A percentile compares a stretch with the other conserved stretches of the same genome.
phyloP scores from a whole-genome alignment of 1,139 yeast species.

The Magnusiomyces tetraspermus region DNA sequence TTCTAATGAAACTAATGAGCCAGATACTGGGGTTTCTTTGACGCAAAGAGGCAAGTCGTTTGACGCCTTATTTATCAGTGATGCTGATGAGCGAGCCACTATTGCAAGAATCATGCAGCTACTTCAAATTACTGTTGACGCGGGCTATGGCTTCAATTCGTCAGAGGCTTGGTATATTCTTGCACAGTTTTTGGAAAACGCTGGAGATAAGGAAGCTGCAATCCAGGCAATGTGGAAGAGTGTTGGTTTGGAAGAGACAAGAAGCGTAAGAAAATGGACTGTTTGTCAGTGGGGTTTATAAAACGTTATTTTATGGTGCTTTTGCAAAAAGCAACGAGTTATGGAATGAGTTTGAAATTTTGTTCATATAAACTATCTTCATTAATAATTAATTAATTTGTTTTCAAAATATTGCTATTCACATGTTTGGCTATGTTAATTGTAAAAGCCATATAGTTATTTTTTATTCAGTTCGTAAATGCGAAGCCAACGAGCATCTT shows the following conservation, averaged over 20 bases:
- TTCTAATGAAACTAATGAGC: not conserved
- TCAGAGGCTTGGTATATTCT: conserved; percentile 71
- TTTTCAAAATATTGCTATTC: no score
- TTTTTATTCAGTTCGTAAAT: no score
- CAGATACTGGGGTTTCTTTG: not conserved
- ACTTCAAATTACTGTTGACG: conserved; percentile 50
- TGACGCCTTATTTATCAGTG: not conserved
- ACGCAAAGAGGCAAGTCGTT: not conserved
- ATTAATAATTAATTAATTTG: no score
- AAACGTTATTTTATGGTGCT: not conserved
- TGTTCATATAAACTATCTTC: no score
- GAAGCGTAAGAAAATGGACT: conserved; percentile 48
- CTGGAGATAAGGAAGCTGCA: conserved; percentile 47
- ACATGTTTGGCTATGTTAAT: no score
- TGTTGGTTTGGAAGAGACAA: conserved; percentile 54
- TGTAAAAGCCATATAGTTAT: no score
- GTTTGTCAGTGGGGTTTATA: conserved; percentile 2
- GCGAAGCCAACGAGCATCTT: no score
- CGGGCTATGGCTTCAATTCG: conserved; percentile 44
- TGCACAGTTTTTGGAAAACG: conserved; percentile 52
- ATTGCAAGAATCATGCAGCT: conserved; percentile 53
- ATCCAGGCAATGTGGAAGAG: conserved; percentile 54
- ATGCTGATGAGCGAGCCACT: conserved; percentile 50
- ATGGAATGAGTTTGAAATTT: no score
- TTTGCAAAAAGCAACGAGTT: no score